phyloP scores from a whole-genome alignment of 1,139 yeast species.

The Scheffersomyces titani region DNA sequence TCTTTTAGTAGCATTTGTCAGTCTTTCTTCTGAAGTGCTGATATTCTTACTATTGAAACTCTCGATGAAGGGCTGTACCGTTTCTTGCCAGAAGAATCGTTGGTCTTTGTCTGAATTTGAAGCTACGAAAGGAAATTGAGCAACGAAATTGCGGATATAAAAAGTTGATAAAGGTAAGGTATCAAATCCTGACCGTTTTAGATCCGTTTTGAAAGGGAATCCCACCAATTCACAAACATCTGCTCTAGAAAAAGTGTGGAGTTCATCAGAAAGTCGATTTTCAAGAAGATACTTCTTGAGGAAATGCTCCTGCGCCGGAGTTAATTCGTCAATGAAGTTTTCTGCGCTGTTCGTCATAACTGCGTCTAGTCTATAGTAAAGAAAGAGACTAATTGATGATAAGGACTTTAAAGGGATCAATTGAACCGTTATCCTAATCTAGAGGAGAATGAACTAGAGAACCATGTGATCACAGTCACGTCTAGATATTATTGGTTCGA shows the following conservation, averaged over 20 bases:
- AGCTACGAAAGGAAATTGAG: slow-evolving; percentile 74
- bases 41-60: slow-evolving; percentile 70
- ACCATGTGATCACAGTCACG: background rate
- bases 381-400: background rate
- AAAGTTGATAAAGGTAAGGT: slow-evolving; percentile 68
- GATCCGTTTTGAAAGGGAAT: slow-evolving; percentile 55
- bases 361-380: background rate
- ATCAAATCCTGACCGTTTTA: slow-evolving; percentile 11
- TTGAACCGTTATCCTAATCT: background rate
- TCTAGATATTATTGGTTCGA: no score
- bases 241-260: slow-evolving; percentile 56
- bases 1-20: slow-evolving; percentile 74
- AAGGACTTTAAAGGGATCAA: background rate
- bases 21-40: slow-evolving; percentile 66
- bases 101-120: slow-evolving; percentile 47
- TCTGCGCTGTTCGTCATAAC: background rate
- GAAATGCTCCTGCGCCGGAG: slow-evolving; percentile 77
- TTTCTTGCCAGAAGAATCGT: slow-evolving; percentile 69
- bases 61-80: slow-evolving; percentile 79
- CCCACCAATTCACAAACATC: slow-evolving; percentile 69
- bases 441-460: no score
- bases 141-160: slow-evolving; percentile 61
- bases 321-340: slow-evolving; percentile 17
- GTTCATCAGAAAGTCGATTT: slow-evolving; percentile 61
- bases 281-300: slow-evolving; percentile 77